Conservation (phyloP, 441 rosid genomes). For the Raphanus hybrid region DNA sequence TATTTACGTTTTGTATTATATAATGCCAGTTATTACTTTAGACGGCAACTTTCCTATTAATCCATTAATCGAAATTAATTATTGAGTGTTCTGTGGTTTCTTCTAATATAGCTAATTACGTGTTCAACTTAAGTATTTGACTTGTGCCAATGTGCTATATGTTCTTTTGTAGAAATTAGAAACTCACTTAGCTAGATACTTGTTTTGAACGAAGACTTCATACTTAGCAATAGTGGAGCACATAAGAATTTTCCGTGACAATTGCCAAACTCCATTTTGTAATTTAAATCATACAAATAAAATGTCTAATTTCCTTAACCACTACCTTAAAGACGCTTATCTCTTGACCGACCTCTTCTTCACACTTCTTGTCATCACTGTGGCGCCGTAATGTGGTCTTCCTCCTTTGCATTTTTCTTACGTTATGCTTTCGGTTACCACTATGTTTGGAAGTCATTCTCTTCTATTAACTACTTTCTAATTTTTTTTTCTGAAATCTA, state of each 20-base stretch:
- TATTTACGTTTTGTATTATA: not conserved
- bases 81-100: not conserved
- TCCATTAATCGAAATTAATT: not conserved
- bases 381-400: conserved; percentile 35
- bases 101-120: conserved; percentile 22
- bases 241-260: conserved; percentile 14
- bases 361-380: conserved; percentile 25
- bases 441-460: conserved; percentile 18
- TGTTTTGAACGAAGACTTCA: conserved; percentile 14
- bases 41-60: not conserved
- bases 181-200: not conserved
- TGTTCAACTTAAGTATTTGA: conserved; percentile 22
- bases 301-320: conserved; percentile 27
- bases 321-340: conserved; percentile 23
- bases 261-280: conserved; percentile 28
- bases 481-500: not conserved
- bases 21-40: not conserved
- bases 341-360: conserved; percentile 29
- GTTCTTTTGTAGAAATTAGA: not conserved
- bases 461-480: conserved; percentile 12
- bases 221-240: not conserved
- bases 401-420: conserved; percentile 15
- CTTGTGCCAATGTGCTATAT: not conserved
- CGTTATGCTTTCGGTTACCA: conserved; percentile 31
- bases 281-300: conserved; percentile 14